Base-by-base conservation (phyloP, 176 grass and related monocot species). In the Chrysopogon serrulatus region DNA sequence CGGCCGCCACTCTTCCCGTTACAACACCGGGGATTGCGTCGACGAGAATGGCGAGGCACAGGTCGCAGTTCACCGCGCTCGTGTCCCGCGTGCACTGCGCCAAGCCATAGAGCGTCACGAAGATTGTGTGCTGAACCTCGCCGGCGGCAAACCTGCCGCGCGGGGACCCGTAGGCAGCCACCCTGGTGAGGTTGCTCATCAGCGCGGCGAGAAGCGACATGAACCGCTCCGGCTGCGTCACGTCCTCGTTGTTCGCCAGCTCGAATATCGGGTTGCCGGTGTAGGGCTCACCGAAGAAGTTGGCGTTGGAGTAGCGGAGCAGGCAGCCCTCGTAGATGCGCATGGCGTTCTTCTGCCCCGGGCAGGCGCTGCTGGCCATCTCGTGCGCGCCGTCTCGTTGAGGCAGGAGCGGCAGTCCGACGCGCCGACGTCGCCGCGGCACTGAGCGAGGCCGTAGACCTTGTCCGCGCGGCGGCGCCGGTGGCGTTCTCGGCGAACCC, bases 21-120 rank as follows among this genome's bases (percentile, higher is more conserved):
- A 73, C 89, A 91, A 42, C 1, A 65, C 0, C 15, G 0, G 42
- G 68, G 40, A 95, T 84, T 0, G 0, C 0, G 0, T 87, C 0
- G 0, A 0, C 0, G 2, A 4, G 23, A 90, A 0, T 6, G 40
- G 1, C 0, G 39, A 95, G 90, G 62, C 93, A 95, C 0, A 0
- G 1, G 85, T 86, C 30, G 40, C 90, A 95, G 6, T 73, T 68
- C 17, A 72, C 77, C 10, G 2, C 28, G 21, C n/a, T 32, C n/a
- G 90, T 40, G 79, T 95, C 90, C 41, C 79, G 86, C 10, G 93
- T 90, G 85, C 93, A 95, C 82, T 88, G 73, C 1, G 8, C 84
- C 71, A 94, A 32, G 31, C 82, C 90, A 41, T 81, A 94, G 41
- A 94, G 6, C 41, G 71, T 87, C 2, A 0, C 7, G 41, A 49